Evolutionary conservation across 1,284 basidiomycete genomes (phyloP), one percentile per base, ranked within the genome.

Genomic region (Moesziomyces parantarcticus): DNA sequence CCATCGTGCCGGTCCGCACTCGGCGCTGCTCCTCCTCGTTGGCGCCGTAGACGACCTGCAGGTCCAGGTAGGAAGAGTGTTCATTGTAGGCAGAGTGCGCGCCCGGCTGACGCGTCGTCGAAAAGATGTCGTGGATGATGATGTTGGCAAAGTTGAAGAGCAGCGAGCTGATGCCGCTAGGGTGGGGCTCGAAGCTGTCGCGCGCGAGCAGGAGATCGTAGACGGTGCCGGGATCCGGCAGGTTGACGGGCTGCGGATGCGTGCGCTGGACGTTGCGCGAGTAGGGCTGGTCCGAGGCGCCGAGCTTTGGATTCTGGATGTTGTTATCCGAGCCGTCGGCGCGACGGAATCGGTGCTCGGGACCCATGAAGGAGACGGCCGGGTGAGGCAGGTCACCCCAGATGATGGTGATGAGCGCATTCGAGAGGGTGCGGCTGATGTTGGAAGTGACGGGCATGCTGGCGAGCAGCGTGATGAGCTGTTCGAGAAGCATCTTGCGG

Each of bases 51-150:
- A 93, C 84, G 9, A 91, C 88, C 75, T 89, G 89, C 29, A 93
- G 84, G 76, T 93, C 92, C 26, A 94, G 86, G 81, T 93, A 93
- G 67, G 89, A 90, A 71, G 89, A 90, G 2, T 89, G 85, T 56
- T 88, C 84, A 79, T 93, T 93, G 76, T 89, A 88, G 43, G 64
- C 53, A 2, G 71, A 69, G 21, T 68, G 56, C 0, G 47, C 51
- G 11, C 29, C 49, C 10, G 53, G 59, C 42, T 59, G 43, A 22
- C 70, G 69, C 26, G 59, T 68, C 22, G 77, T 79, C 34, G 67
- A 61, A 50, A 79, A 80, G 66, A 75, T 68, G 66, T 80, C 77
- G 65, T 80, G 78, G n/a, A 77, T 79, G 64, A 80, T 71, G 29
- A 77, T 69, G 59, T 71, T 78, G 62, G 78, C 76, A 61, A 78